phyloP scores from a whole-genome alignment of 345 rosid species.

The Anastatica hierochuntica region DNA sequence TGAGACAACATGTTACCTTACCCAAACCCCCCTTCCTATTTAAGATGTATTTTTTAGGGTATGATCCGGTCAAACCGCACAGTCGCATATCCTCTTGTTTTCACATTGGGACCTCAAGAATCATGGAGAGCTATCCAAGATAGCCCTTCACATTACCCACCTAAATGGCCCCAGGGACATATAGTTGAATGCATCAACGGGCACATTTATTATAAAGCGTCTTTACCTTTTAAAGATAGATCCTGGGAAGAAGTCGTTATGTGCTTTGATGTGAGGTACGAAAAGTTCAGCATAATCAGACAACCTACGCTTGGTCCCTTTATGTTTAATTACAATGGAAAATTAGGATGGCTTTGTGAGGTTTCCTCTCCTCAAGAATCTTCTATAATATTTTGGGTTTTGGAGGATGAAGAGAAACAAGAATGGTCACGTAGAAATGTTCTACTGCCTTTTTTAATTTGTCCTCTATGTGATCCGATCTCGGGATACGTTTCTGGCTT shows the following conservation, averaged over 20 bases:
- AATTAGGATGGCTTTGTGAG: not conserved
- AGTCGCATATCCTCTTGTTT: not conserved
- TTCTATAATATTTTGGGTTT: not conserved
- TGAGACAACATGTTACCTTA: constrained; percentile 8
- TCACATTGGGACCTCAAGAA: constrained; percentile 7
- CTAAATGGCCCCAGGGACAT: too few relatives aligned
- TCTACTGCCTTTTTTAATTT: not conserved
- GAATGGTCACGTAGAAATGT: not conserved
- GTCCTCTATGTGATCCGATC: too few relatives aligned
- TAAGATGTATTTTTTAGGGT: not conserved
- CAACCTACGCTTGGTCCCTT: not conserved
- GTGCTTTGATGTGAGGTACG: constrained; percentile 10
- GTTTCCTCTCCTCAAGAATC: too few relatives aligned
- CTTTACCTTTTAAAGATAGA: not conserved
- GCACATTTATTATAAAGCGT: not conserved
- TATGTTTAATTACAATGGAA: not conserved
- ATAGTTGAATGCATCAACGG: constrained; percentile 4
- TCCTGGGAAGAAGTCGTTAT: not conserved
- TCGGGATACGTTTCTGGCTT: too few relatives aligned
- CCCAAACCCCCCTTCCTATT: not conserved
- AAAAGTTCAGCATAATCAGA: not conserved
- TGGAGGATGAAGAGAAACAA: constrained; percentile 6
- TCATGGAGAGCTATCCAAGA: not conserved
- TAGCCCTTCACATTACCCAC: not conserved
- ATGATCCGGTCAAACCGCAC: constrained; percentile 1